Evolutionary conservation across 1,139 yeast species (phyloP), one percentile per base, ranked within the genome.

Genomic region (Blastobotrys serpentis): DNA sequence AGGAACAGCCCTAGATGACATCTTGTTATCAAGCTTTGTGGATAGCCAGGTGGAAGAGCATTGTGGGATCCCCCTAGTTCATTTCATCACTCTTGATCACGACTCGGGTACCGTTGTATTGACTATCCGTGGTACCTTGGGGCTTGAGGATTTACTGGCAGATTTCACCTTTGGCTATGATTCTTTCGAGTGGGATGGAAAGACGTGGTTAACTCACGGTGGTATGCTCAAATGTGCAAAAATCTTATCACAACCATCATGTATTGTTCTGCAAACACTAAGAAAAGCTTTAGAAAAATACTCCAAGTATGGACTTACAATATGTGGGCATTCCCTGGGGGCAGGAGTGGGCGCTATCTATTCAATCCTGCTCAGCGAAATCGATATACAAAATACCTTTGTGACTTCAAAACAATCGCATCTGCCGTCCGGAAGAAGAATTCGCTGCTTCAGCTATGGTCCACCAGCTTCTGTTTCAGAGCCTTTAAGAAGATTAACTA

Each of bases 251-350:
- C 48, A 61, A 3, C 46, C 51, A 4, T 47, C 57, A 11, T 58
- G 63, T 36, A 56, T 62, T 1, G 66, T 65, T 1, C 44, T 66
- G 36, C 54, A 53, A 43, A 61, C 67, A 3, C 56, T 66, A 23
- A 52, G 49, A 21, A 50, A 54, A 2, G 66, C 66, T 1, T 48
- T 67, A 34, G 55, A 54, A 17, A 52, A 52, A 14, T 54, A 57
- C 48, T 58, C 59, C 0, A 65, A 57, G 4, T 67, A 65, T 40
- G 69, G 70, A 5, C 52, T 67, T 3, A 60, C 64, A 8, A 53
- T 67, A 5, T 65, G 69, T 32, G 71, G 71, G 3, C 71, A 67
- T 50, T 67, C 70, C 2, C 53, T 67, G 18, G 71, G 71, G 1
- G 71, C 68, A 5, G 69, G 71, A 1, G 69, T 67, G 1, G 69